Conservation (phyloP, 2,329 filamentous ascomycete genomes). For the Colletotrichum abscissum region DNA sequence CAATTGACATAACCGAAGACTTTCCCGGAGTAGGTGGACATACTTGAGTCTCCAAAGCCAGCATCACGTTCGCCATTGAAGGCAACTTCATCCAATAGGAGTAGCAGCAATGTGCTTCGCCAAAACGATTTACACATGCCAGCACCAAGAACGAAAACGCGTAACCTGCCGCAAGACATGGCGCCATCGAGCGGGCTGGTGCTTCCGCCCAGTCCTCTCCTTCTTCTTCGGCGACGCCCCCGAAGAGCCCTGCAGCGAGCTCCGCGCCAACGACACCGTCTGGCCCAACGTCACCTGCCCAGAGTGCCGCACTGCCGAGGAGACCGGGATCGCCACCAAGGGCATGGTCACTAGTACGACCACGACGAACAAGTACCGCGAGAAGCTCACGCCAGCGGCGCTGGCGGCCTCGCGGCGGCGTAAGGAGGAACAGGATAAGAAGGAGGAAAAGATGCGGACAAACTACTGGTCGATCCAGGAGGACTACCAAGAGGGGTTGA, state of each 20-base stretch:
- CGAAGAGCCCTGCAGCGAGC: constrained; percentile 12
- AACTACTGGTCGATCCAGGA: neutral
- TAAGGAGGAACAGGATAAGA: constrained; percentile 1
- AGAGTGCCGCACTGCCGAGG: constrained; percentile 17
- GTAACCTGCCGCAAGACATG: constrained; percentile 23
- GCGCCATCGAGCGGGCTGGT: constrained; percentile 5
- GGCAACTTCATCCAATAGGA: neutral
- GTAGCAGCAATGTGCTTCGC: constrained; percentile 30
- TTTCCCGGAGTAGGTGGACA: neutral
- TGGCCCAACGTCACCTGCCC: neutral
- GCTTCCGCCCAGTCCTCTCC: constrained; percentile 14
- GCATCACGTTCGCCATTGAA: neutral
- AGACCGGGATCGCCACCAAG: constrained; percentile 1
- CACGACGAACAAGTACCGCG: constrained; percentile 5
- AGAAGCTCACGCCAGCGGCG: neutral
- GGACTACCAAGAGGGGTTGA: neutral
- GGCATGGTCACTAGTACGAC: neutral
- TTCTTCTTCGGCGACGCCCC: constrained; percentile 26
- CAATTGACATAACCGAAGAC: neutral
- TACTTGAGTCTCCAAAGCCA: neutral
- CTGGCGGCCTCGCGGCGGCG: constrained; percentile 6
- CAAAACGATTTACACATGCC: constrained; percentile 9
- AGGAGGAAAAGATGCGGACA: neutral
- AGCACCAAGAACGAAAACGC: constrained; percentile 9
- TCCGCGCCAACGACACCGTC: neutral